Base-by-base conservation (phyloP, 768 basidiomycete genomes). In the Lactarius quietus region DNA sequence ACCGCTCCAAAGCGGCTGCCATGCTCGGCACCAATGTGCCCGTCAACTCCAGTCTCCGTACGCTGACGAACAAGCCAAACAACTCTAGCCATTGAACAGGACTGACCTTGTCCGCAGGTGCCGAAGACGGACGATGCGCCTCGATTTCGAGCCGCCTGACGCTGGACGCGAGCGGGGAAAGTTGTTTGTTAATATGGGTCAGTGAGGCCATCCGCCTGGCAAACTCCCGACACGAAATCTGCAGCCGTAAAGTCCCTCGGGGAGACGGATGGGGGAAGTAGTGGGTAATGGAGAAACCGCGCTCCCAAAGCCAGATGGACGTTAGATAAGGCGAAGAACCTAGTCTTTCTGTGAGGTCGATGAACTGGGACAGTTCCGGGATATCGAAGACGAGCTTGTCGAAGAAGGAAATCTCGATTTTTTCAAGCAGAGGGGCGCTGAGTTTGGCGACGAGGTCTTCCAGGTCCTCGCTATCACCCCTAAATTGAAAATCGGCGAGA, bases 401-500 rank as follows among this genome's bases (percentile, higher is more conserved):
- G 56, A 58, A 58, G 18, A 66, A n/a, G 9, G 57, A 12, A 3
- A 54, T 45, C 57, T 61, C 36, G 57, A 62, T 28, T 3, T 48
- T 55, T n/a, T 59, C 57, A 26, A 66, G 23, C 35, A 26, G 23
- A 2, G 61, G 65, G 14, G 65, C 65, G n/a, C 41, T 57, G 20
- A 66, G 52, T 23, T 57, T n/a, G 20, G 51, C 12, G 23, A 62
- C 35, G 31, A 66, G 61, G 33, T 48, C 41, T 56, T 66, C 65
- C 3, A 66, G 39, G 52, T 52, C 57, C 28, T 54, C 57, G n/a
- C 31, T 58, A 39, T 57, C 57, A n/a, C 65, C 65, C 26, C 18
- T 58, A 29, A 66, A 66, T 17, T 57, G 57, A 20, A 66, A 54
- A 28, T 62, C 60, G 33, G 38, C 39, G 33, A 66, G 61, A 18